Evolutionary conservation across 2,329 filamentous ascomycete species (phyloP).

Genomic region (Aureobasidium lini): DNA sequence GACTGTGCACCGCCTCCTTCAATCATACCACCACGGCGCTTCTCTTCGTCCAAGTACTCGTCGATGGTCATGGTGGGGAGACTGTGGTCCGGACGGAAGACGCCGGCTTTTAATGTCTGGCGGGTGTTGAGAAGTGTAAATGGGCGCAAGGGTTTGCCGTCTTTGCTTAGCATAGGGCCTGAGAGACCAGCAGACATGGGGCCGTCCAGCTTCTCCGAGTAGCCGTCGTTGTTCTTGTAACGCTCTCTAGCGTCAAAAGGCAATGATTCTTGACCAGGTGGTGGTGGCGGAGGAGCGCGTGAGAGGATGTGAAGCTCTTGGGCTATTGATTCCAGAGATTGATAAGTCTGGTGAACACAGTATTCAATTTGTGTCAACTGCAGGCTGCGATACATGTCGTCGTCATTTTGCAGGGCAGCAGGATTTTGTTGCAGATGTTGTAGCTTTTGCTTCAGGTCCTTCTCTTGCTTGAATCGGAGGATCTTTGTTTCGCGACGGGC

Average conservation of each 20-base stretch:
- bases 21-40: slow-evolving; percentile 74
- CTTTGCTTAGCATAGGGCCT: slow-evolving; percentile 67
- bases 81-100: slow-evolving; percentile 87
- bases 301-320: slow-evolving; percentile 79
- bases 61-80: slow-evolving; percentile 97
- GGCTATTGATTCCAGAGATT: slow-evolving; percentile 77
- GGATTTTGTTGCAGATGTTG: slow-evolving; percentile 59
- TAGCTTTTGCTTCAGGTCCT: slow-evolving; percentile 74
- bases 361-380: slow-evolving; percentile 70
- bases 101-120: slow-evolving; percentile 66
- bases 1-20: slow-evolving; percentile 79
- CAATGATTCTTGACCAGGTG: slow-evolving; percentile 32
- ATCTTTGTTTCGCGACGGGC: slow-evolving; percentile 78
- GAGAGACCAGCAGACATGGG: slow-evolving; percentile 39
- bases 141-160: slow-evolving; percentile 80
- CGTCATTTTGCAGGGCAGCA: slow-evolving; percentile 61
- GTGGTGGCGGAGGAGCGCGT: slow-evolving; percentile 53
- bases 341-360: slow-evolving; percentile 71
- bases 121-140: slow-evolving; percentile 79
- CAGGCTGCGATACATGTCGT: slow-evolving; percentile 72
- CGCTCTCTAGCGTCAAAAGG: slow-evolving; percentile 40
- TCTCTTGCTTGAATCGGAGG: slow-evolving; percentile 74
- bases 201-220: slow-evolving; percentile 67
- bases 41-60: slow-evolving; percentile 92
- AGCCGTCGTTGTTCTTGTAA: slow-evolving; percentile 38